Evolutionary conservation across 805 yeast species (phyloP).

Genomic region (Pichia exigua): DNA sequence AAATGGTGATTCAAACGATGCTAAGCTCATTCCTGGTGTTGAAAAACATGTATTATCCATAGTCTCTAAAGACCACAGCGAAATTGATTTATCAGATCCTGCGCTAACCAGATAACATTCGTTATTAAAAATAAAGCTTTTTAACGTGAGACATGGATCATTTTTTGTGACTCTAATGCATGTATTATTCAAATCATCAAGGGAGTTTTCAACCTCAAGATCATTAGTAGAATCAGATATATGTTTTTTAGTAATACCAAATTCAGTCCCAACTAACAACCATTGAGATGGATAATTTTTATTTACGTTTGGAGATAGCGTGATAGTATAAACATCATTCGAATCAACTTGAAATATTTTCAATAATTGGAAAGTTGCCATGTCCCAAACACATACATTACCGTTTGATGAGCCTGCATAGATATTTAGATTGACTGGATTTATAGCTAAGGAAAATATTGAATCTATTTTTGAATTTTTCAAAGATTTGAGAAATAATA

Average conservation of each 20-base stretch:
- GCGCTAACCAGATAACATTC: constrained; percentile 53
- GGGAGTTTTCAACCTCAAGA: constrained; percentile 27
- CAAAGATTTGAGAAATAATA: constrained; percentile 31
- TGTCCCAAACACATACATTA: constrained; percentile 75
- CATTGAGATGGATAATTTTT: constrained; percentile 20
- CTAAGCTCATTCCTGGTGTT: neutral
- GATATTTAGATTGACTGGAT: constrained; percentile 51
- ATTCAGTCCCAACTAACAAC: constrained; percentile 50
- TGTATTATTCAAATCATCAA: neutral
- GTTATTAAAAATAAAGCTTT: constrained; percentile 34
- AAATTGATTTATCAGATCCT: constrained; percentile 59
- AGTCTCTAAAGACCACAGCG: constrained; percentile 57
- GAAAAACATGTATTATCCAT: constrained; percentile 9
- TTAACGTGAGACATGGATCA: constrained; percentile 44
- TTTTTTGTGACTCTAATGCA: constrained; percentile 8
- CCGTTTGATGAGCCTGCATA: constrained; percentile 81
- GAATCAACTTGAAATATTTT: constrained; percentile 35
- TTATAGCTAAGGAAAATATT: constrained; percentile 56
- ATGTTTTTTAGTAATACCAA: constrained; percentile 17
- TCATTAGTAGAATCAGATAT: constrained; percentile 21
- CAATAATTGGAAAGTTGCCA: constrained; percentile 67
- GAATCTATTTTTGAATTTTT: constrained; percentile 51
- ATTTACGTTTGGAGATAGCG: constrained; percentile 32
- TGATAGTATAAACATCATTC: constrained; percentile 54
- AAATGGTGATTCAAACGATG: neutral